Evolutionary conservation across 257 asterid species (phyloP).

Genomic region (Nemophila menziesii): DNA sequence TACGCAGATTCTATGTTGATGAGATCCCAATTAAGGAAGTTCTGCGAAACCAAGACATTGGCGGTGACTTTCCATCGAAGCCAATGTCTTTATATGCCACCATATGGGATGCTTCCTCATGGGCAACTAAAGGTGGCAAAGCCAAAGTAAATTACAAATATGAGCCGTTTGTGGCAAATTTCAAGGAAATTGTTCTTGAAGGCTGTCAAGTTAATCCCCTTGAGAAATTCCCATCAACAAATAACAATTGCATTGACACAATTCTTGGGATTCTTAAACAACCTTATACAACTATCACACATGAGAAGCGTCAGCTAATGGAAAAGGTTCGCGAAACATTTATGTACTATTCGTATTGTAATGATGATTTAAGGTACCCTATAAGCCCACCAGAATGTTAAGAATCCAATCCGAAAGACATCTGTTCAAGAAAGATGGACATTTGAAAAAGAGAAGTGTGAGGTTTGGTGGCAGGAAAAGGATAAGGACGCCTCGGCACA

Average conservation of each 20-base stretch:
- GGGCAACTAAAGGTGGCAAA: constrained; percentile 93
- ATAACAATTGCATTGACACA: constrained; percentile 60
- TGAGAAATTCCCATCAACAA: constrained; percentile 59
- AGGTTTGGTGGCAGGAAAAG: constrained; percentile 10
- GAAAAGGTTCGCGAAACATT: constrained; percentile 46
- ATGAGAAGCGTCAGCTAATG: constrained; percentile 37
- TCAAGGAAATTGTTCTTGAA: constrained; percentile 53
- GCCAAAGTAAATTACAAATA: constrained; percentile 53
- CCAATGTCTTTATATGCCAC: constrained; percentile 93
- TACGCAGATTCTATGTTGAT: constrained; percentile 65
- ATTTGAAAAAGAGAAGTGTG: constrained; percentile 33
- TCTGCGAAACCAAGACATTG: constrained; percentile 31
- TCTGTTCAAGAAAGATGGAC: constrained; percentile 39
- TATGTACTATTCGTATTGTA: constrained; percentile 75
- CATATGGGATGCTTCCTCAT: constrained; percentile 87
- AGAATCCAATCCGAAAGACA: constrained; percentile 45
- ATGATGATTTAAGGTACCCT: constrained; percentile 59
- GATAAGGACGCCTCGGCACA: no score
- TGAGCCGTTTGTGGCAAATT: constrained; percentile 65
- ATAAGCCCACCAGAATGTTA: constrained; percentile 65
- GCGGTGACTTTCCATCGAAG: constrained; percentile 77
- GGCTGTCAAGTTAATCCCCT: constrained; percentile 73
- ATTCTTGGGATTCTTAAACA: constrained; percentile 17
- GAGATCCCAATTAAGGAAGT: constrained; percentile 69
- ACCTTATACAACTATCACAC: constrained; percentile 29